A percentile compares a stretch with the other conserved stretches of the same genome.
These are phyloP conservation scores for Acanthamoeba lenticulata DNA, from an alignment of 208 protist genomes.

Conservation along the genomic window DNA sequence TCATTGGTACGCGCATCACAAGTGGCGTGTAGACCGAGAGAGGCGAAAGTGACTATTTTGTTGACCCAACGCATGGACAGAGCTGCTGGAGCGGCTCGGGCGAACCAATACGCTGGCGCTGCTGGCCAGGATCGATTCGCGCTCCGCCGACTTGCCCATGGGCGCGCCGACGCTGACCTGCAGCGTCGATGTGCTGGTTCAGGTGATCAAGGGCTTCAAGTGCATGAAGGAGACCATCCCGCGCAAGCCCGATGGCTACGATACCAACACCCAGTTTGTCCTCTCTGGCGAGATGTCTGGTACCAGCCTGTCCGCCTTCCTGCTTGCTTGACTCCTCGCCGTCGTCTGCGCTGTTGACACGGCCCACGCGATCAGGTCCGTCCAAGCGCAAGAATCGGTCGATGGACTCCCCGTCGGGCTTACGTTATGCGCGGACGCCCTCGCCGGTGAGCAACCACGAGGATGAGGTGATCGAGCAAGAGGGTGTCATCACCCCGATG, in stretches of 20 bases:
- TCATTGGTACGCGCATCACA: background rate
- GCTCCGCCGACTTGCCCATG: too few relatives aligned
- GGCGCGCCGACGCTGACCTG: background rate
- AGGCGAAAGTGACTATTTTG: background rate
- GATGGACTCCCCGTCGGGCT: too few relatives aligned
- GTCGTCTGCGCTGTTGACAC: too few relatives aligned
- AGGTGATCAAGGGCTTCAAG: background rate
- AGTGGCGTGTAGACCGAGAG: background rate
- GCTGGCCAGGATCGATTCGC: background rate
- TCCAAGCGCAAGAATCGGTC: too few relatives aligned
- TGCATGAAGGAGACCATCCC: background rate
- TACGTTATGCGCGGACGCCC: too few relatives aligned
- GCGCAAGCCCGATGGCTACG: background rate
- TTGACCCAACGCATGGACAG: background rate
- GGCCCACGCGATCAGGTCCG: too few relatives aligned
- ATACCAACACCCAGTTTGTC: background rate
- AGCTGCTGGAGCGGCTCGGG: background rate
- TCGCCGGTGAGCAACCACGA: too few relatives aligned
- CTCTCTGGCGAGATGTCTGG: background rate
- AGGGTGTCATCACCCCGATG: too few relatives aligned
- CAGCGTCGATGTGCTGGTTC: background rate
- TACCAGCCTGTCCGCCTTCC: too few relatives aligned
- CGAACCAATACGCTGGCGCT: background rate
- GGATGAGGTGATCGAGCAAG: too few relatives aligned
- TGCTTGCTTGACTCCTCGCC: too few relatives aligned